Evolutionary conservation across 2,329 filamentous ascomycete genomes (phyloP).

Genomic region (Monosporascus sp.): DNA sequence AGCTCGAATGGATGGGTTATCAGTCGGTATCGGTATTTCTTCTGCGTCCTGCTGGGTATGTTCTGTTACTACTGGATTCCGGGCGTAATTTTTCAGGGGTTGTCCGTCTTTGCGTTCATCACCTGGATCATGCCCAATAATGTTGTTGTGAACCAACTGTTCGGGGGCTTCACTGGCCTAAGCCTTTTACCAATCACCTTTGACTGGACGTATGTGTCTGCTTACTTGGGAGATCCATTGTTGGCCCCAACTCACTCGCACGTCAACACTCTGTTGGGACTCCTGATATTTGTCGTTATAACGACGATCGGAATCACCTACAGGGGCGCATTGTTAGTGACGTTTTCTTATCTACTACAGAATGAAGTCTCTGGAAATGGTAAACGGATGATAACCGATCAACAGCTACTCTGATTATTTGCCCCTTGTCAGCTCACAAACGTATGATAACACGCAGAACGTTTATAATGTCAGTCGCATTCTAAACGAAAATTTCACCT

Average conservation of each 20-base stretch:
- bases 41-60: constrained; percentile 34
- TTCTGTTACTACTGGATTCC: constrained; percentile 52
- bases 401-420: constrained; percentile 44
- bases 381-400: constrained; percentile 5
- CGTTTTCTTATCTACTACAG: not conserved
- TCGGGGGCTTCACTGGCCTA: constrained; percentile 41
- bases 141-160: constrained; percentile 41
- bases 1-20: constrained; percentile 41
- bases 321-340: constrained; percentile 33
- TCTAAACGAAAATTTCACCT: constrained; percentile 40
- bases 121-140: constrained; percentile 45
- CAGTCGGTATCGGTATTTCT: constrained; percentile 41
- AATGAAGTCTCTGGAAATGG: not conserved
- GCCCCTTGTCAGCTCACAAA: constrained; percentile 48
- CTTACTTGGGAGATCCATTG: constrained; percentile 30
- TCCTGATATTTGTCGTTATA: constrained; percentile 35
- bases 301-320: constrained; percentile 44
- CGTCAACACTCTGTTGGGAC: constrained; percentile 37
- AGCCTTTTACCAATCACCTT: constrained; percentile 40
- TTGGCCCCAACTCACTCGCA: constrained; percentile 32
- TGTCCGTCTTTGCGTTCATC: constrained; percentile 43
- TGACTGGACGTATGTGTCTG: constrained; percentile 36
- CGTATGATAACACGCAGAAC: constrained; percentile 52
- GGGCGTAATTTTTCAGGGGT: constrained; percentile 41
- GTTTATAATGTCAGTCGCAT: constrained; percentile 48